Evolutionary conservation across 75 land plant genomes (phyloP), one percentile per base, ranked within the genome.

Genomic region (Cunninghamia lanceolata): DNA sequence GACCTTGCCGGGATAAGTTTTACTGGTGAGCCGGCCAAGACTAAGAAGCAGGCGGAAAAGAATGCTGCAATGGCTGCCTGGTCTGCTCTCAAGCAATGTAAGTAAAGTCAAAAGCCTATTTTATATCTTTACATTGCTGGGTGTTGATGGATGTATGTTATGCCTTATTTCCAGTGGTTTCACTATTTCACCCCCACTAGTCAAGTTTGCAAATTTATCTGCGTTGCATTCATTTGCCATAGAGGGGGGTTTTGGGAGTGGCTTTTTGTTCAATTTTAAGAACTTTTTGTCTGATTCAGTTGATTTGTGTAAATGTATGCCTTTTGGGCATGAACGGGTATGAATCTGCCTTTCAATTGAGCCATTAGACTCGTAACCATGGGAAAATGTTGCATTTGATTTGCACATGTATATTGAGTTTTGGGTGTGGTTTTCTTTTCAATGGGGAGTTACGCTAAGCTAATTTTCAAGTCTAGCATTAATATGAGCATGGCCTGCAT

Each of bases 61-160:
- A 91, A 91, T 88, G 92, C 92, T 59, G 91, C 91, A 17, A 90
- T 91, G 91, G 87, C 89, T 35, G 92, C 92, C 30, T 89, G 88
- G 91, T 83, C 88, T 14, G 78, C 84, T 7, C 71, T 90, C 21
- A 90, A 89, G 63, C 84, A 90, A 84, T 40, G 91, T 90, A 77
- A 66, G 92, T 84, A 54, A 8, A 45, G 2, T 9, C 11, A 16
- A 10, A 84, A 83, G 16, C 46, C 68, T 25, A 40, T 82, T 82
- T 25, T 42, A 21, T 17, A 34, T 79, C 8, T 28, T 82, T 82
- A 82, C 40, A 17, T 45, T 19, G 83, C 30, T 39, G 40, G 28
- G 10, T 11, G 3, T 63, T 63, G 68, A 25, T 63, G 6, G 4
- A 63, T 63, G 17, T 5, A 39, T 36, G 9, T 8, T 5, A 35